These are phyloP conservation scores for Cnidoscolus chayamansa DNA, from an alignment of 441 rosid species.

Conservation along the genomic window DNA sequence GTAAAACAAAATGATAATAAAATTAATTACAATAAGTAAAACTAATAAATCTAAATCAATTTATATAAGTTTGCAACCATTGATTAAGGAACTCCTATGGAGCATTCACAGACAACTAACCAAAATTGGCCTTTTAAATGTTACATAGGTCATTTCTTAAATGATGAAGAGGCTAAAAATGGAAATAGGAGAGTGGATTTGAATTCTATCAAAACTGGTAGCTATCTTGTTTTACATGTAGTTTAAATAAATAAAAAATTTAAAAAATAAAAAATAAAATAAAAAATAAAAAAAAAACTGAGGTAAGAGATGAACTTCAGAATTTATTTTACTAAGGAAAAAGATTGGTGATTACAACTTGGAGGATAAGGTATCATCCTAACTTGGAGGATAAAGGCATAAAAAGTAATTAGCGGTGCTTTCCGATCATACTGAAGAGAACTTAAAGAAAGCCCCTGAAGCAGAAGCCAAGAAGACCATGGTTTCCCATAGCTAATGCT, in stretches of 20 bases:
- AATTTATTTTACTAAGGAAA: neutral
- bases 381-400: neutral
- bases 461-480: neutral
- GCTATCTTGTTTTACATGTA: neutral
- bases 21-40: no score
- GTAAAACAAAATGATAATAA: neutral
- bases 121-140: neutral
- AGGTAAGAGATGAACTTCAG: neutral
- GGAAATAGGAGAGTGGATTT: neutral
- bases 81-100: neutral
- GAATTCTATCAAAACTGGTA: neutral
- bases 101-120: neutral
- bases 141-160: neutral
- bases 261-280: no score
- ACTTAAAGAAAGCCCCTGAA: neutral
- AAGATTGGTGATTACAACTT: neutral
- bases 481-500: neutral
- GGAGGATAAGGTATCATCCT: neutral
- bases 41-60: neutral
- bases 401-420: neutral
- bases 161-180: neutral
- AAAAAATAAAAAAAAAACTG: no score
- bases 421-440: neutral
- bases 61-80: neutral
- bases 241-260: neutral